Conservation (phyloP, 148 eudicot genomes). For the Simmondsia chinensis region DNA sequence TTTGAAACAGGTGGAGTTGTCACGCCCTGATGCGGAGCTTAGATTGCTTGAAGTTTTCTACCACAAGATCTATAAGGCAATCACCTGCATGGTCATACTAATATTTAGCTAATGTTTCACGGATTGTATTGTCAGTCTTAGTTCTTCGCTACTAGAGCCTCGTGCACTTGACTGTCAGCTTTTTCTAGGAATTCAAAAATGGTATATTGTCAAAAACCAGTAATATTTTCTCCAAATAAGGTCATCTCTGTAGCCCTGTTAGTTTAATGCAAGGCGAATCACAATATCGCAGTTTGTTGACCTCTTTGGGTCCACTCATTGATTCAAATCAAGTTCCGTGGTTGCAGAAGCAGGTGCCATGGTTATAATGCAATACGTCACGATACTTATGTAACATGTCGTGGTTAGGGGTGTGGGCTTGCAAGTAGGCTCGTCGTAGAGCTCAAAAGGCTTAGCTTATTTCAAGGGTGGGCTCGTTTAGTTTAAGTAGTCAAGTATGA, state of each 20-base stretch:
- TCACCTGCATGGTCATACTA: background rate
- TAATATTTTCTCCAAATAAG: too few species aligned
- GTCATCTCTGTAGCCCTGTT: background rate
- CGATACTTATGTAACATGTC: too few species aligned
- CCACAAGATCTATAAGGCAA: slow-evolving; percentile 95
- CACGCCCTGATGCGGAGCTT: slow-evolving; percentile 79
- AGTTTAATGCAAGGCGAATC: background rate
- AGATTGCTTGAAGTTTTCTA: slow-evolving; percentile 86
- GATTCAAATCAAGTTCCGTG: too few species aligned
- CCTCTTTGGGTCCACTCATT: background rate
- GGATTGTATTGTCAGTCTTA: background rate
- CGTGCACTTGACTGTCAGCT: background rate
- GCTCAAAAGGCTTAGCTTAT: too few species aligned
- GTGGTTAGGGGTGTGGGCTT: too few species aligned
- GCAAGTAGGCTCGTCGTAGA: too few species aligned
- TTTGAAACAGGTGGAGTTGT: slow-evolving; percentile 64
- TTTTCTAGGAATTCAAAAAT: too few species aligned
- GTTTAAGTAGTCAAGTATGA: too few species aligned
- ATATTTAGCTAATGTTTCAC: background rate
- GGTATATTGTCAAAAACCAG: too few species aligned
- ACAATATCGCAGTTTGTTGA: background rate
- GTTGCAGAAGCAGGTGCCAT: too few species aligned
- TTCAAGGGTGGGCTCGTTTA: too few species aligned
- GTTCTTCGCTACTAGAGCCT: background rate
- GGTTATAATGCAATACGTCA: too few species aligned